phyloP scores from a whole-genome alignment of 306 rosid genomes.

The Ceratonia siliqua region DNA sequence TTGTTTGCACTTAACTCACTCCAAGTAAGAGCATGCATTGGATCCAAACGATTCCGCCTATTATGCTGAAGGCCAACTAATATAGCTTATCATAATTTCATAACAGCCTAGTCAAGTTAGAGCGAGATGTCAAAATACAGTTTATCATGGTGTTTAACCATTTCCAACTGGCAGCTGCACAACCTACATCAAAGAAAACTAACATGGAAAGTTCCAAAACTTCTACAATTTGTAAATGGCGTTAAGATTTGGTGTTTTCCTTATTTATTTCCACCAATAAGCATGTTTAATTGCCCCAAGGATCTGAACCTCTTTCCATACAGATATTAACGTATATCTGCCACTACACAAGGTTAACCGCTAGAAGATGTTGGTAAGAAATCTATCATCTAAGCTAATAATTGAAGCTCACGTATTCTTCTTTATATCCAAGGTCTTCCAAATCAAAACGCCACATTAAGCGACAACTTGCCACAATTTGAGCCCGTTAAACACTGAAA shows the following conservation, averaged over 20 bases:
- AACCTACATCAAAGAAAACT: not conserved
- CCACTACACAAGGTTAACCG: not conserved
- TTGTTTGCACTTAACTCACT: not conserved
- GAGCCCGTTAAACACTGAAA: not conserved
- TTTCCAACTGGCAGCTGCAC: not conserved
- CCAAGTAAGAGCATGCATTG: constrained; percentile 12
- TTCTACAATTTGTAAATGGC: not conserved
- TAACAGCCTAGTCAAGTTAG: not conserved
- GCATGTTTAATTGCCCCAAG: constrained; percentile 6
- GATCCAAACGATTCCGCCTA: not conserved
- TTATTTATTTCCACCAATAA: not conserved
- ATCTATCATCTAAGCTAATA: not conserved
- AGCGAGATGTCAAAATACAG: not conserved
- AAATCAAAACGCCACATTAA: constrained; percentile 19
- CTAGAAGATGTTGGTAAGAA: constrained; percentile 2
- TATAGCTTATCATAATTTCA: constrained; percentile 10
- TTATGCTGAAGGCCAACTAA: not conserved
- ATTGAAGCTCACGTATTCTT: not conserved
- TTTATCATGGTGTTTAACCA: not conserved
- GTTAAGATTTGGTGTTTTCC: not conserved
- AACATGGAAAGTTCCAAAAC: not conserved
- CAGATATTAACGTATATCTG: not conserved
- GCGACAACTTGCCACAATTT: not conserved
- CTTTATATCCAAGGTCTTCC: not conserved
- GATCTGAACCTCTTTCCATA: constrained; percentile 12